Conservation (phyloP, 2,329 filamentous ascomycete genomes). For the Pyricularia sp. region DNA sequence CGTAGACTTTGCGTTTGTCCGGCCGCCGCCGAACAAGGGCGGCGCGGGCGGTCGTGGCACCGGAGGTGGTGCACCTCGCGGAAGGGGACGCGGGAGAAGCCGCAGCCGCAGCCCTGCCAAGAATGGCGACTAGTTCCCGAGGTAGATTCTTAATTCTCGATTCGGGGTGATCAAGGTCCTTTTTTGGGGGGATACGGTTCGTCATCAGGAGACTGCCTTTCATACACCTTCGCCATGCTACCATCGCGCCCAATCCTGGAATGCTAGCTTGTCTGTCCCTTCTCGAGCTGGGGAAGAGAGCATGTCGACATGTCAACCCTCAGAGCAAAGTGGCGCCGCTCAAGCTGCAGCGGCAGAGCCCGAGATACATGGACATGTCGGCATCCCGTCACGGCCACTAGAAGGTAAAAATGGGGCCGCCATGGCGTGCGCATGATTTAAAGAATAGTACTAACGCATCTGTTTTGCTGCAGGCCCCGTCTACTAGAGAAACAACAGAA, state of each 20-base stretch:
- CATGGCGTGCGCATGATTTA: background rate
- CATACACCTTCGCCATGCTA: background rate
- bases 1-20: constrained; percentile 79
- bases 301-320: background rate
- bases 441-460: background rate
- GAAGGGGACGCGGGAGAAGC: constrained; percentile 29
- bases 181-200: background rate
- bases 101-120: constrained; percentile 36
- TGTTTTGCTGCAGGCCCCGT: background rate
- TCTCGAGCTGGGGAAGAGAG: background rate
- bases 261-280: background rate
- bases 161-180: background rate
- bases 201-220: background rate
- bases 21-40: constrained; percentile 58
- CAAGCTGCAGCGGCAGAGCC: background rate
- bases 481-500: background rate
- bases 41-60: constrained; percentile 24
- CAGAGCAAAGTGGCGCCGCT: background rate
- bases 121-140: constrained; percentile 1
- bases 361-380: constrained; percentile 4
- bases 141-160: background rate
- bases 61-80: constrained; percentile 26
- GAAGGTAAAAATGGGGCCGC: background rate
- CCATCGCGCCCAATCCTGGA: background rate
- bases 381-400: constrained; percentile 4